Conservation (phyloP, 352 stramenopile genomes). For the Albugo laibachii region DNA sequence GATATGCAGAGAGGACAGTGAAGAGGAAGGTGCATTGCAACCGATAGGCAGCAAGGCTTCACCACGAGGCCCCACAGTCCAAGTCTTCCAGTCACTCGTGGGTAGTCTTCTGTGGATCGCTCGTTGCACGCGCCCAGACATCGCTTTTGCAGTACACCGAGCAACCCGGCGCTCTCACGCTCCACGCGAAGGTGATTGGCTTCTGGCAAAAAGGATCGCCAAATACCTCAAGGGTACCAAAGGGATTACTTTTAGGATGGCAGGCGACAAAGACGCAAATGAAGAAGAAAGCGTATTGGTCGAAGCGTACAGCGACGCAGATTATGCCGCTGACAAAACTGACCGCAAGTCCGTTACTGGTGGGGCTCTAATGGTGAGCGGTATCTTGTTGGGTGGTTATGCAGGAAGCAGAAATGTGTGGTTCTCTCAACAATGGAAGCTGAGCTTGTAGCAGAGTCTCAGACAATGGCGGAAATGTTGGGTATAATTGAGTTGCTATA, state of each 20-base stretch:
- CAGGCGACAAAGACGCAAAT: not conserved
- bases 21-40: conserved; percentile 1
- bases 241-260: conserved; percentile 1
- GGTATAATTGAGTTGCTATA: conserved; percentile 3
- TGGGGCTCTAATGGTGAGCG: conserved; percentile 4
- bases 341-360: conserved; percentile 10
- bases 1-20: not conserved
- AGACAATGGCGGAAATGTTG: conserved; percentile 1
- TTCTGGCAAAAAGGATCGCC: conserved; percentile 7
- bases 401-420: conserved; percentile 8
- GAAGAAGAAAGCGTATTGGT: not conserved
- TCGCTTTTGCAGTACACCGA: conserved; percentile 11
- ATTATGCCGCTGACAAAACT: conserved; percentile 10
- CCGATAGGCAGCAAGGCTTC: not conserved
- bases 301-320: conserved; percentile 7
- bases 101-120: conserved; percentile 14
- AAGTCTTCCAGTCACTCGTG: conserved; percentile 15
- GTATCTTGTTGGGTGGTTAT: conserved; percentile 5
- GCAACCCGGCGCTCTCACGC: conserved; percentile 6
- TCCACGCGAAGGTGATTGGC: conserved; percentile 3
- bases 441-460: conserved; percentile 5
- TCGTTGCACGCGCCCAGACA: conserved; percentile 11
- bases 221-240: conserved; percentile 10
- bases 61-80: conserved; percentile 3
- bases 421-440: conserved; percentile 10